phyloP scores from a whole-genome alignment of 2,329 filamentous ascomycete genomes.

The Metarhizium brunneum region DNA sequence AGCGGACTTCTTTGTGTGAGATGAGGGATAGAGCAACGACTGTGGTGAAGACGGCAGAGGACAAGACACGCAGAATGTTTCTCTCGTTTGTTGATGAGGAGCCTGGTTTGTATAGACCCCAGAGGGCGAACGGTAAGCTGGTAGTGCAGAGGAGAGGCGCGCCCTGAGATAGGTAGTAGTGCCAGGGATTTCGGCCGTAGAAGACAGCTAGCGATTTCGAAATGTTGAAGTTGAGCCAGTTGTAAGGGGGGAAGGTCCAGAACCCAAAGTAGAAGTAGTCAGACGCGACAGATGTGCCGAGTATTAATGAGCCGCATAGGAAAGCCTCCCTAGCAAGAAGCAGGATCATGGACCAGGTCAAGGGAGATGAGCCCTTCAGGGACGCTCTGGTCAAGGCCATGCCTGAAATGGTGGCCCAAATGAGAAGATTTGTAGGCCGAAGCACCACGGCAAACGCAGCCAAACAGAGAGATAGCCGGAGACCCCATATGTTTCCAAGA shows the following conservation, averaged over 20 bases:
- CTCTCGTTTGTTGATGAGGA: conserved; percentile 23
- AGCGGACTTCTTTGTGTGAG: conserved; percentile 93
- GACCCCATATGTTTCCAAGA: conserved; percentile 17
- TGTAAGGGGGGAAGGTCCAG: conserved; percentile 83
- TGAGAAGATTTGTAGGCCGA: conserved; percentile 78
- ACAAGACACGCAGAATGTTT: conserved; percentile 33
- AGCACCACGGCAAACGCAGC: conserved; percentile 78
- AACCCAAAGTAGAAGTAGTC: conserved; percentile 74
- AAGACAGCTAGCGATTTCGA: conserved; percentile 81
- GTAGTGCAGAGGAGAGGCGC: conserved; percentile 81
- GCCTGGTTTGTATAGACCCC: conserved; percentile 49
- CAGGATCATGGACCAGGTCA: conserved; percentile 33
- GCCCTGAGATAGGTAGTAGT: conserved; percentile 90
- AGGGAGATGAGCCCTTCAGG: conserved; percentile 27
- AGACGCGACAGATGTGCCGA: conserved; percentile 54
- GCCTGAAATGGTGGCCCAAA: conserved; percentile 63
- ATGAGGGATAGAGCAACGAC: conserved; percentile 62
- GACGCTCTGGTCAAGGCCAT: conserved; percentile 33
- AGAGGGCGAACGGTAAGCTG: conserved; percentile 64
- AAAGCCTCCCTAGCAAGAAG: conserved; percentile 54
- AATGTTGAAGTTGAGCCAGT: conserved; percentile 87
- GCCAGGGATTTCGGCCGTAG: conserved; percentile 82
- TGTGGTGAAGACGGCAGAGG: conserved; percentile 50
- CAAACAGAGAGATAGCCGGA: conserved; percentile 56
- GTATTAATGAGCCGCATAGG: conserved; percentile 52